Conservation (phyloP, 176 grass and related monocot genomes). For the Raddia distichophylla region DNA sequence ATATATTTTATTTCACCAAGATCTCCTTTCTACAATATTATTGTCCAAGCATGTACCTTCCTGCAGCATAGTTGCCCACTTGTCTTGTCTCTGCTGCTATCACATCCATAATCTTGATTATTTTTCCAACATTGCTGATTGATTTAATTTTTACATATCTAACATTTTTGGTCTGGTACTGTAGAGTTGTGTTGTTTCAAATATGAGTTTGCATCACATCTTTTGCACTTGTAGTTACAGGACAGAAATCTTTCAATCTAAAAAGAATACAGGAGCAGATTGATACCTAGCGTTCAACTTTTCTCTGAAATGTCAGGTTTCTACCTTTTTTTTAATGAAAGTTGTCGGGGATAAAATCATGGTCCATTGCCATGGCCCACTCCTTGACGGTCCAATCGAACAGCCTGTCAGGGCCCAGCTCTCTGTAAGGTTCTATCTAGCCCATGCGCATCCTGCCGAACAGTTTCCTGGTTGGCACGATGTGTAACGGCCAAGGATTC, state of each 20-base stretch:
- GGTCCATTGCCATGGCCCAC: no score
- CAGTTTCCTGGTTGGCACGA: no score
- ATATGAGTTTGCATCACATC: neutral
- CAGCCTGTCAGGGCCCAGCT: no score
- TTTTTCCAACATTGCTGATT: neutral
- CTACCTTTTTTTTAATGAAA: neutral
- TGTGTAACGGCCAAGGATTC: no score
- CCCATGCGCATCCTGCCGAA: no score
- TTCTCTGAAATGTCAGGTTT: conserved; percentile 19
- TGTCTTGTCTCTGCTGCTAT: neutral
- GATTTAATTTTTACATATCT: neutral
- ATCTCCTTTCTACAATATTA: neutral
- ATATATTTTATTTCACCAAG: neutral
- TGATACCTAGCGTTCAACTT: neutral
- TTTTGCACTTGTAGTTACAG: conserved; percentile 1
- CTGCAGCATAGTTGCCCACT: neutral
- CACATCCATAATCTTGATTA: neutral
- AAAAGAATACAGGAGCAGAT: neutral
- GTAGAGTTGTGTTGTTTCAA: neutral
- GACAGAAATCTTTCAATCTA: neutral
- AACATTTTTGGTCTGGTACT: neutral
- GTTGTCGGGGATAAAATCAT: no score
- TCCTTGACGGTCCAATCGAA: no score
- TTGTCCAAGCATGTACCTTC: neutral
- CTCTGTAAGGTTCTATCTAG: no score